Evolutionary conservation across 768 basidiomycete genomes (phyloP), one percentile per base, ranked within the genome.

Genomic region (Daedaleopsis sinensis): DNA sequence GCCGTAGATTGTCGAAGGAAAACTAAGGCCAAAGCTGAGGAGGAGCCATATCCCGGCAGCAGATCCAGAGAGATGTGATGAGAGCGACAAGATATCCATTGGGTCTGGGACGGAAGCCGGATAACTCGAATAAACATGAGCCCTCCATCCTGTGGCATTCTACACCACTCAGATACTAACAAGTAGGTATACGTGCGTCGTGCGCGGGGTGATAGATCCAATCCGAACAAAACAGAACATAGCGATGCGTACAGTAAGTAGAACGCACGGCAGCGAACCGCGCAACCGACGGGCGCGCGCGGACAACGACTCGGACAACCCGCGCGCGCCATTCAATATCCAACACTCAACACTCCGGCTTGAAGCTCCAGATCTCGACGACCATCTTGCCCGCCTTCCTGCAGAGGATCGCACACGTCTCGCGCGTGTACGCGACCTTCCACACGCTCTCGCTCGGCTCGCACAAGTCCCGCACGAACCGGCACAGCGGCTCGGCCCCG

Each of bases 341-440:
- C 39, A 42, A 10, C 39, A 11, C 39, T 18, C 13, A 42, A 42
- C 39, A 42, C 21, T 70, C 76, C n/a, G 84, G 82, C 68, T 79
- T 77, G 76, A 90, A 85, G 65, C 84, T 89, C 86, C 93, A 90
- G 55, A 96, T 86, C 80, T 96, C 96, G 74, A 96, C 84, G 19
- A 91, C 87, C 55, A 91, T 94, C 80, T 89, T 90, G 27, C 88
- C 90, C 35, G 80, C 85, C 60, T 91, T 80, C 79, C 85, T 88
- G 75, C 91, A 92, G 78, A 94, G 84, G 44, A 97, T 80, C 19
- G 89, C 92, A 71, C 87, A 90, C 52, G 84, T 84, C 71, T 91
- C 86, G 35, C 82, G 78, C 70, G 84, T 81, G 77, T 88, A 90
- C 42, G 81, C 86, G 44, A 94, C 89, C 76, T 93, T 88, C 96